Evolutionary conservation across 805 yeast genomes (phyloP).

Genomic region (Nakazawaea molendinolei): DNA sequence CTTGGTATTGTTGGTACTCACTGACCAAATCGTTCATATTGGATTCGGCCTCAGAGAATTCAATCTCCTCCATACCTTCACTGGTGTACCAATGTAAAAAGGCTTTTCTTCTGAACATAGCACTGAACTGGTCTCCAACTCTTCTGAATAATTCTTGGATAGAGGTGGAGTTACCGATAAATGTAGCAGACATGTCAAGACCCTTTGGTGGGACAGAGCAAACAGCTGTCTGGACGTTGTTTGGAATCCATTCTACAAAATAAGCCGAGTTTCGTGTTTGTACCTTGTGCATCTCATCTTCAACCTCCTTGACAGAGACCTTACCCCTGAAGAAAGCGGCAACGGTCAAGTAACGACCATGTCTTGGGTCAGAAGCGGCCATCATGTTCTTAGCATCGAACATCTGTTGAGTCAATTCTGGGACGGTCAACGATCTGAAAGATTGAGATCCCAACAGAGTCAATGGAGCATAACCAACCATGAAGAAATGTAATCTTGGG

Average conservation of each 20-base stretch:
- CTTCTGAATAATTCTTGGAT: conserved; percentile 88
- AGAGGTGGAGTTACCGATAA: conserved; percentile 88
- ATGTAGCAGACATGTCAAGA: conserved; percentile 85
- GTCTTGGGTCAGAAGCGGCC: conserved; percentile 91
- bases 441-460: conserved; percentile 75
- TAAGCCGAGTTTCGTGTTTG: conserved; percentile 76
- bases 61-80: conserved; percentile 96
- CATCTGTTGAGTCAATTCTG: conserved; percentile 90
- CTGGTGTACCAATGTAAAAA: conserved; percentile 94
- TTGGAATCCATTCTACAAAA: conserved; percentile 95
- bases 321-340: conserved; percentile 94
- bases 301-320: conserved; percentile 88
- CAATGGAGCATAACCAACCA: conserved; percentile 92
- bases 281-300: conserved; percentile 83
- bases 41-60: conserved; percentile 90
- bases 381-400: conserved; percentile 90
- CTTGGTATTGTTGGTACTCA: conserved; percentile 92
- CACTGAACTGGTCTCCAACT: conserved; percentile 82
- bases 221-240: conserved; percentile 89
- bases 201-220: conserved; percentile 87
- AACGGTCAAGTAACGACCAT: conserved; percentile 86
- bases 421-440: conserved; percentile 79
- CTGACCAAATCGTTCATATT: conserved; percentile 83
- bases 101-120: conserved; percentile 91
- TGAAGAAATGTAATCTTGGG: conserved; percentile 92